phyloP scores from a whole-genome alignment of 805 yeast genomes.

The Teunomyces lycoperdinae region DNA sequence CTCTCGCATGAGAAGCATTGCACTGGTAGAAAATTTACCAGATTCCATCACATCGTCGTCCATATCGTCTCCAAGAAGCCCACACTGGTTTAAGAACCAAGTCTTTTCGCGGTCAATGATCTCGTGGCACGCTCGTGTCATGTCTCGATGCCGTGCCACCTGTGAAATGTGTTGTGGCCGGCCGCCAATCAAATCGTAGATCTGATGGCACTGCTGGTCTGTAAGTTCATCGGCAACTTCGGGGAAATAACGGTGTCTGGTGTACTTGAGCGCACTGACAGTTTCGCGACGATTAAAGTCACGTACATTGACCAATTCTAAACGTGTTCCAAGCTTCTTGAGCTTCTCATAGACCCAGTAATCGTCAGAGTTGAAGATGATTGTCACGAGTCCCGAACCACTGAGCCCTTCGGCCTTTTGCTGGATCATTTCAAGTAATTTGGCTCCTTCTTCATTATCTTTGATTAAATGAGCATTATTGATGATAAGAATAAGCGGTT shows the following conservation, averaged over 20 bases:
- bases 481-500: slow-evolving; percentile 67
- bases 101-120: slow-evolving; percentile 78
- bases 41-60: slow-evolving; percentile 87
- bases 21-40: slow-evolving; percentile 72
- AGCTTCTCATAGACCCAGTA: slow-evolving; percentile 84
- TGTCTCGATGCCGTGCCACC: slow-evolving; percentile 58
- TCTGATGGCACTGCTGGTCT: slow-evolving; percentile 44
- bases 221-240: slow-evolving; percentile 14
- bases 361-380: slow-evolving; percentile 77
- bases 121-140: slow-evolving; percentile 60
- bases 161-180: slow-evolving; percentile 79
- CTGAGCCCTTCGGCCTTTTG: slow-evolving; percentile 79
- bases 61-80: slow-evolving; percentile 71
- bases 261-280: slow-evolving; percentile 48
- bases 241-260: slow-evolving; percentile 44
- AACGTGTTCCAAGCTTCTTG: slow-evolving; percentile 65
- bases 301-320: slow-evolving; percentile 68
- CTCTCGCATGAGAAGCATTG: slow-evolving; percentile 68
- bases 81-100: slow-evolving; percentile 84
- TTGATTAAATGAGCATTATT: slow-evolving; percentile 74
- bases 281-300: slow-evolving; percentile 60
- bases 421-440: slow-evolving; percentile 70
- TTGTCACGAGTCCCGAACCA: slow-evolving; percentile 68
- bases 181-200: slow-evolving; percentile 76
- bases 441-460: slow-evolving; percentile 70